A percentile compares a stretch with the other conserved stretches of the same genome.
phyloP scores from a whole-genome alignment of 345 rosid species.

The Anacardium occidentale region DNA sequence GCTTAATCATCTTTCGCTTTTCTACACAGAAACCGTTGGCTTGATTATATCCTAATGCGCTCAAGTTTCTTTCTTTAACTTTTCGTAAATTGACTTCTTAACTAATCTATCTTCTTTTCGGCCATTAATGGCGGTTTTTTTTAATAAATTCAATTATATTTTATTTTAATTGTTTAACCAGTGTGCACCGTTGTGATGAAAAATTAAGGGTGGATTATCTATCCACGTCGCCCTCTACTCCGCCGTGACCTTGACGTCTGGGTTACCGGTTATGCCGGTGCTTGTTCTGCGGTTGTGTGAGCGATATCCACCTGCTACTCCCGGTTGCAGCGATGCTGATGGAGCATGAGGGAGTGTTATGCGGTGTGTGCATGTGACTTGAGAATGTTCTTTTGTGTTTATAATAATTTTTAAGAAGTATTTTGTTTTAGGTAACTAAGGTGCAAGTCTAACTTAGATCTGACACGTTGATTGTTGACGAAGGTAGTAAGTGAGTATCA shows the following conservation, averaged over 20 bases:
- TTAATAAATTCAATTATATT: neutral
- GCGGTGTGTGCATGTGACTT: constrained; percentile 51
- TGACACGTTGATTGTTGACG: neutral
- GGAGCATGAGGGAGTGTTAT: constrained; percentile 23
- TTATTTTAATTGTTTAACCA: constrained; percentile 4
- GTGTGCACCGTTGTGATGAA: constrained; percentile 27
- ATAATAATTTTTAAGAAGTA: neutral
- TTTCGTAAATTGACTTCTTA: constrained; percentile 33
- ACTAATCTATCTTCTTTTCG: constrained; percentile 13
- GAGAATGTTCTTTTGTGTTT: constrained; percentile 30
- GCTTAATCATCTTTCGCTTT: constrained; percentile 28
- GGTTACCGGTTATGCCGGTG: constrained; percentile 45
- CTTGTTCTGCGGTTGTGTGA: constrained; percentile 31
- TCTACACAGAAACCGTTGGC: constrained; percentile 38
- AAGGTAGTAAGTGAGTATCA: neutral
- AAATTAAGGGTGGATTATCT: constrained; percentile 4
- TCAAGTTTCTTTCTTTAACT: neutral
- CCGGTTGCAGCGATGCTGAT: constrained; percentile 37
- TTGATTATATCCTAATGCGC: constrained; percentile 21
- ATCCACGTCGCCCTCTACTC: constrained; percentile 22
- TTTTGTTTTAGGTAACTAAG: neutral
- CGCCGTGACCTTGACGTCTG: constrained; percentile 21
- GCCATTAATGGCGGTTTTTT: constrained; percentile 21
- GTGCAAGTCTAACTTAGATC: neutral
- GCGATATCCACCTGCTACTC: constrained; percentile 26